Conservation (phyloP, 108 stramenopile species). For the Aurantiochytrium sp. region DNA sequence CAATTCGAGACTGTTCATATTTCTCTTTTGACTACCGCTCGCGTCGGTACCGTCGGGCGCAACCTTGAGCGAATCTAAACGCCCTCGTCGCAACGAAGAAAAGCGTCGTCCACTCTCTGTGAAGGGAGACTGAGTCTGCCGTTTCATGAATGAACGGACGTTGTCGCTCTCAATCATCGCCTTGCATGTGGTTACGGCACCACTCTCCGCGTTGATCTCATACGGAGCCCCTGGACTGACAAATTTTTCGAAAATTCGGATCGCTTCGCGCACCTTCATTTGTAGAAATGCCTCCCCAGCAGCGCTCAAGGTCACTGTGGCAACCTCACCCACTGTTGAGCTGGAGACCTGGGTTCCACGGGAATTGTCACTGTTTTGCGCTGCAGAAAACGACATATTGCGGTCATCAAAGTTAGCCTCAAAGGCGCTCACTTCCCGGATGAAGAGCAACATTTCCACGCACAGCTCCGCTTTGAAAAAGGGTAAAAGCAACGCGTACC, state of each 20-base stretch:
- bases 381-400: neutral
- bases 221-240: neutral
- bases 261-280: neutral
- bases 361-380: neutral
- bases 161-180: neutral
- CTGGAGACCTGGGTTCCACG: neutral
- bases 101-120: neutral
- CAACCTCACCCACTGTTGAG: neutral
- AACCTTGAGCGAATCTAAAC: neutral
- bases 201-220: neutral
- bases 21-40: neutral
- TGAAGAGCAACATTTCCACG: neutral
- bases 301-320: neutral
- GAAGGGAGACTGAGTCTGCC: neutral
- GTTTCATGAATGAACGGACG: neutral
- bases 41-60: neutral
- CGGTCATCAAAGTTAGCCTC: neutral
- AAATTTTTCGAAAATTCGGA: neutral
- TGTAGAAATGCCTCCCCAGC: neutral
- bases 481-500: neutral
- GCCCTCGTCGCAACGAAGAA: neutral
- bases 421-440: neutral
- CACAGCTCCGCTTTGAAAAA: neutral
- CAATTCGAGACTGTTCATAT: too few species aligned
- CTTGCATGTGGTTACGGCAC: too few species aligned